Percentiles rank a stretch among this genome's conserved stretches.
Conservation (phyloP, 2,329 filamentous ascomycete species). For the Septoria linicola region DNA sequence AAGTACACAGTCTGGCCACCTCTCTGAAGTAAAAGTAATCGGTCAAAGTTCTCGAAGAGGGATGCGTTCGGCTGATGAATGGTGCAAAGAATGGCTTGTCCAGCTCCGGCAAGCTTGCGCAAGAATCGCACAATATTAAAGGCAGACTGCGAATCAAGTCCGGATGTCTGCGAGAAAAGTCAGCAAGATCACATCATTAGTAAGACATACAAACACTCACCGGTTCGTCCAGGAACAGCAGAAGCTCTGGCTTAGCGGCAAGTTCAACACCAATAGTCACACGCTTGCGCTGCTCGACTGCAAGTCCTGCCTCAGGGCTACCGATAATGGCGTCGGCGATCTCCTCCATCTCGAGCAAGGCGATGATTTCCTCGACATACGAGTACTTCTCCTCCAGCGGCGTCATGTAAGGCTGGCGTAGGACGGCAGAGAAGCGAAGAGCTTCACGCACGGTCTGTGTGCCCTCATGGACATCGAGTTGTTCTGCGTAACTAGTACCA, state of each 20-base stretch:
- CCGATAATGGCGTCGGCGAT: constrained; percentile 67
- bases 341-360: constrained; percentile 64
- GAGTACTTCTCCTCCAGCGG: constrained; percentile 61
- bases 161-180: constrained; percentile 54
- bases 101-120: constrained; percentile 72
- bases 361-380: constrained; percentile 65
- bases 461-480: constrained; percentile 63
- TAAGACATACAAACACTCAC: not conserved
- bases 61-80: constrained; percentile 88
- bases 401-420: constrained; percentile 60
- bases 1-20: constrained; percentile 85
- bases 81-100: constrained; percentile 85
- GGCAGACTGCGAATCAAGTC: constrained; percentile 69
- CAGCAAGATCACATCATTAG: not conserved
- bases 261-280: constrained; percentile 64
- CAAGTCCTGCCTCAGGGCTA: constrained; percentile 58
- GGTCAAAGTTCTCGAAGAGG: constrained; percentile 84
- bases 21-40: constrained; percentile 72
- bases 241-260: constrained; percentile 65
- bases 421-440: constrained; percentile 63
- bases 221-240: constrained; percentile 77
- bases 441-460: constrained; percentile 65
- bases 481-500: constrained; percentile 64
- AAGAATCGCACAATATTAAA: constrained; percentile 77
- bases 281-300: constrained; percentile 66